Evolutionary conservation across 192 early-diverging fungal genomes (phyloP).

Genomic region (Cetraspora pellucida): DNA sequence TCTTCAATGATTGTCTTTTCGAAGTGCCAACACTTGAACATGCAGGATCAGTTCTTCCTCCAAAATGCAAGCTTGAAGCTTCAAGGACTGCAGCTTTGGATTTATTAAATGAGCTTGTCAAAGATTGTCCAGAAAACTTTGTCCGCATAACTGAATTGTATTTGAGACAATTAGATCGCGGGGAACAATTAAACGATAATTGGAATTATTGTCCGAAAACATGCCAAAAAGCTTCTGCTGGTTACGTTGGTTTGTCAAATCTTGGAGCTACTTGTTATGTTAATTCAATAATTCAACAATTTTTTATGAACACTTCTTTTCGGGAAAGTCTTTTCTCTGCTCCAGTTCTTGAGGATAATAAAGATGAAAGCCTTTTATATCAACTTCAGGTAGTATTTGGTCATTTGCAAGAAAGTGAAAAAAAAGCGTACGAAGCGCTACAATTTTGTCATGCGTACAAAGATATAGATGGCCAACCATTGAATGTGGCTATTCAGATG

Average conservation of each 20-base stretch:
- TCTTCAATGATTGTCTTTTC: constrained; percentile 51
- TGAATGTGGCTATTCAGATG: constrained; percentile 61
- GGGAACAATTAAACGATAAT: constrained; percentile 44
- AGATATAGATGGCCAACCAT: constrained; percentile 55
- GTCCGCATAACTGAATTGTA: constrained; percentile 42
- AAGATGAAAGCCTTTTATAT: constrained; percentile 51
- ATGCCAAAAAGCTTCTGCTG: constrained; percentile 43
- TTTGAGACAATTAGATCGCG: constrained; percentile 43
- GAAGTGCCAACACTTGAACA: constrained; percentile 32
- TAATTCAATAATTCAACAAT: constrained; percentile 63
- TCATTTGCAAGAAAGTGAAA: constrained; percentile 52
- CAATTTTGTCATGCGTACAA: constrained; percentile 53
- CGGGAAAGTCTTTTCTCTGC: constrained; percentile 51
- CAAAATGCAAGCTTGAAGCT: constrained; percentile 46
- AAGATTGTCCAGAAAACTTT: constrained; percentile 35
- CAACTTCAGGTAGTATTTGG: constrained; percentile 57
- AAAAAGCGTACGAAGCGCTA: constrained; percentile 50
- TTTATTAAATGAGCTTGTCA: constrained; percentile 39
- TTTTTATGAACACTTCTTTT: constrained; percentile 59
- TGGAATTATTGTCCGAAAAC: constrained; percentile 52
- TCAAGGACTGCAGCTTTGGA: constrained; percentile 46
- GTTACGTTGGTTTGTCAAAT: constrained; percentile 60
- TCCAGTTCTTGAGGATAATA: constrained; percentile 39
- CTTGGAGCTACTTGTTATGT: constrained; percentile 70
- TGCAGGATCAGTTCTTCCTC: constrained; percentile 7